Conservation (phyloP, 257 asterid species). For the Solanum sitiens region DNA sequence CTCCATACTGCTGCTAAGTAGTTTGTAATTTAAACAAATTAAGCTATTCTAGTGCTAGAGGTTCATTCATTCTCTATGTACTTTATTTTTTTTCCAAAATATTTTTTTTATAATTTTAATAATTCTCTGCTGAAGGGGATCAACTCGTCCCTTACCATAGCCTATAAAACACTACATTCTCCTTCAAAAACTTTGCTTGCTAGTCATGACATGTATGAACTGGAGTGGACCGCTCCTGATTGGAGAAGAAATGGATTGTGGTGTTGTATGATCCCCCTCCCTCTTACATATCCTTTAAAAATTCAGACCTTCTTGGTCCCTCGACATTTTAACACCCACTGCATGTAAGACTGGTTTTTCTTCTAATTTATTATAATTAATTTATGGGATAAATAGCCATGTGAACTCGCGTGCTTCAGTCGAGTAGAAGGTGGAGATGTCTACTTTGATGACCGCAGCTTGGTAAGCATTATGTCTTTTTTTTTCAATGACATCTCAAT, state of each 20-base stretch:
- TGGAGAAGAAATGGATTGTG: neutral
- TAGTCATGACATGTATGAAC: neutral
- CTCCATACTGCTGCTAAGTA: neutral
- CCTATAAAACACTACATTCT: neutral
- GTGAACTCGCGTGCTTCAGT: conserved; percentile 95
- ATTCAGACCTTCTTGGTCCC: neutral
- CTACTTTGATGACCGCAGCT: conserved; percentile 82
- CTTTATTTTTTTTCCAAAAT: neutral
- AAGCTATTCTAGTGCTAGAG: neutral
- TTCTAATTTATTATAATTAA: neutral
- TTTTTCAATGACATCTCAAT: neutral
- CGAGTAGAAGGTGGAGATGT: conserved; percentile 94
- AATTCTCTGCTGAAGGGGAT: neutral
- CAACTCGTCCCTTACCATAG: neutral
- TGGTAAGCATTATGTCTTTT: conserved; percentile 52
- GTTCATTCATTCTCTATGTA: neutral
- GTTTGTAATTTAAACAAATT: neutral
- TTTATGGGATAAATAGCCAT: conserved; percentile 44
- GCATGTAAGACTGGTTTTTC: neutral
- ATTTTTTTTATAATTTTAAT: neutral
- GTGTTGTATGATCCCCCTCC: neutral
- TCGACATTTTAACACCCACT: neutral
- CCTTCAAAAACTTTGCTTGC: neutral
- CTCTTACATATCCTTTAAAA: neutral
- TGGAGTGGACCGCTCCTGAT: neutral